Evolutionary conservation across 225 moss, liverwort and hornwort genomes (phyloP).

Genomic region (Neckera pumila): DNA sequence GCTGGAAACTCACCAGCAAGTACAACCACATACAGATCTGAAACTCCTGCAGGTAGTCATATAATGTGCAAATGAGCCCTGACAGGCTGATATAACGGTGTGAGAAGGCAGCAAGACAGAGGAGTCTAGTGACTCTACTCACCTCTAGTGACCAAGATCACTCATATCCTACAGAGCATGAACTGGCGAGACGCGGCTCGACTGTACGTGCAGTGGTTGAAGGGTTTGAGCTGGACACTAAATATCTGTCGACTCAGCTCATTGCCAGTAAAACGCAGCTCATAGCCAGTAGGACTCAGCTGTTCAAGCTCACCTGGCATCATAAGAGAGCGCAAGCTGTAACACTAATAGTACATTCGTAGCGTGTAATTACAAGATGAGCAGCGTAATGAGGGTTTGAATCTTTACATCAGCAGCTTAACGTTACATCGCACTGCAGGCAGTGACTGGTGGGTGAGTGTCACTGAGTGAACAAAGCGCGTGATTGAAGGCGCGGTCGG

Average conservation of each 20-base stretch:
- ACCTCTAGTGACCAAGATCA: background rate
- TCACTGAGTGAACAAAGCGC: slow-evolving; percentile 3
- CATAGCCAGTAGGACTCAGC: background rate
- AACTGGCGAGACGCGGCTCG: slow-evolving; percentile 23
- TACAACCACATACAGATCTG: background rate
- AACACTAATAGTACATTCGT: background rate
- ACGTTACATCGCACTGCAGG: background rate
- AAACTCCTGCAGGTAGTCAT: slow-evolving; percentile 8
- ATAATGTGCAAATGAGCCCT: background rate
- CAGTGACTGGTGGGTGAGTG: background rate
- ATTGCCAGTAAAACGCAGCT: background rate
- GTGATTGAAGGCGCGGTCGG: slow-evolving; percentile 23
- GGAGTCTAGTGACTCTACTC: background rate
- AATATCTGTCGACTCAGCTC: background rate
- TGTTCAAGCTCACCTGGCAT: background rate
- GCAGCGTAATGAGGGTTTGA: background rate
- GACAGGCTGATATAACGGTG: slow-evolving; percentile 22
- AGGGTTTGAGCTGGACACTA: slow-evolving; percentile 7
- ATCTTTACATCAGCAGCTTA: background rate
- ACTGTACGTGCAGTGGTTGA: slow-evolving; percentile 18
- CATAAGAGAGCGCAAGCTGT: background rate
- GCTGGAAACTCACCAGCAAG: background rate
- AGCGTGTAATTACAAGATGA: background rate
- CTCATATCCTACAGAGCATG: slow-evolving; percentile 8
- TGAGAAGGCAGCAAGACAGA: background rate